Percentiles rank a stretch among this genome's conserved stretches.
phyloP scores from a whole-genome alignment of 2,329 filamentous ascomycete species.

The Thielaviopsis punctulata region DNA sequence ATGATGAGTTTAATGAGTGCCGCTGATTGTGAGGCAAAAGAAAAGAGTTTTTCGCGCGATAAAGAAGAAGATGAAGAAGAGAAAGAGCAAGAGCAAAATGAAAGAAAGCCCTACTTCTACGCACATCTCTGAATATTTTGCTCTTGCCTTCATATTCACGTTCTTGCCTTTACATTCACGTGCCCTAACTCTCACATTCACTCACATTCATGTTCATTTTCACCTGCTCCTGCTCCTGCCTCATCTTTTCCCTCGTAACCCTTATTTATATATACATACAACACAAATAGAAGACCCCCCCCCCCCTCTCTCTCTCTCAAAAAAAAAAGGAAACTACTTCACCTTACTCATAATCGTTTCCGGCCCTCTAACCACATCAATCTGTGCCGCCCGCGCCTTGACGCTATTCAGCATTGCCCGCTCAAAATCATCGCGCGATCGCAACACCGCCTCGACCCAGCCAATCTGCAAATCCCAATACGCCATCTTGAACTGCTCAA shows the following conservation, averaged over 20 bases:
- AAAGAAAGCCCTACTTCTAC: too few species aligned
- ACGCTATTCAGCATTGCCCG: slow-evolving; percentile 73
- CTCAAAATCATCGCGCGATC: slow-evolving; percentile 84
- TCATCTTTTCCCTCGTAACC: too few species aligned
- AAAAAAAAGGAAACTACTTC: slow-evolving; percentile 43
- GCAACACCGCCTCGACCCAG: slow-evolving; percentile 87
- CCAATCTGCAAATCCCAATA: slow-evolving; percentile 92
- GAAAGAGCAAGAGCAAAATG: background rate
- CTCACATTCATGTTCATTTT: too few species aligned
- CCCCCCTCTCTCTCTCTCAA: background rate
- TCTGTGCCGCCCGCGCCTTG: slow-evolving; percentile 74
- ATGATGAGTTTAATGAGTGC: background rate
- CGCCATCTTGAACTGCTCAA: slow-evolving; percentile 62
- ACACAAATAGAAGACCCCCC: background rate
- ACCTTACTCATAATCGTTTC: slow-evolving; percentile 95
- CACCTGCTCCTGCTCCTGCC: too few species aligned
- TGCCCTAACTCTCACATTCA: too few species aligned
- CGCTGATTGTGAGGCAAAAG: slow-evolving; percentile 14
- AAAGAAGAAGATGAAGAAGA: background rate
- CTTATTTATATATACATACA: slow-evolving; percentile 1
- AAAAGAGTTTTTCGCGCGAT: background rate
- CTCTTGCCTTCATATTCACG: too few species aligned
- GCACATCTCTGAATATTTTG: too few species aligned
- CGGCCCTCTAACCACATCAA: slow-evolving; percentile 59
- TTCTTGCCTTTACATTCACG: too few species aligned